These are phyloP conservation scores for Corymbia calophylla DNA, from an alignment of 441 rosid genomes.

Conservation along the genomic window DNA sequence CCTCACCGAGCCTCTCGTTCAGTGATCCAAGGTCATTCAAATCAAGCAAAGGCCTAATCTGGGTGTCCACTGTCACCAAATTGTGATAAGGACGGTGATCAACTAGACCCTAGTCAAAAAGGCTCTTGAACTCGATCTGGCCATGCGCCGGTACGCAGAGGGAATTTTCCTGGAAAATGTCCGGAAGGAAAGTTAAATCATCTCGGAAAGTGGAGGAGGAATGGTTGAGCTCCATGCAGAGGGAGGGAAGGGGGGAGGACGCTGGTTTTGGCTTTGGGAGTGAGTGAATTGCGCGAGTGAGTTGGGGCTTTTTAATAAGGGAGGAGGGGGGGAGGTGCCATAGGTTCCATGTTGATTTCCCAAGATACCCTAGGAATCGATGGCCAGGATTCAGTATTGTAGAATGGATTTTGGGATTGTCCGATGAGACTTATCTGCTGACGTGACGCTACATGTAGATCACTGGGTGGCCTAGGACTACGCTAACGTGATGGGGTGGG, in stretches of 20 bases:
- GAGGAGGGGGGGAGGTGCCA: no score
- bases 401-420: not conserved
- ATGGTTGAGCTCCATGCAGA: slow-evolving; percentile 31
- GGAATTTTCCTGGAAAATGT: slow-evolving; percentile 14
- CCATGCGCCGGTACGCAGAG: not conserved
- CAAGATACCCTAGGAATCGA: no score
- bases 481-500: no score
- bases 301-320: no score
- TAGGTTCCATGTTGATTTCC: no score
- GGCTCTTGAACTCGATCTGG: not conserved
- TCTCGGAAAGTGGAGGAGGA: slow-evolving; percentile 14
- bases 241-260: no score
- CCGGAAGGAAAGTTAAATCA: slow-evolving; percentile 29
- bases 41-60: not conserved
- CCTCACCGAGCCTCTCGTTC: no score
- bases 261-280: no score
- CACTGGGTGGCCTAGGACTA: not conserved
- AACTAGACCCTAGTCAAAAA: not conserved
- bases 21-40: not conserved
- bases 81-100: not conserved
- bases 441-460: no score
- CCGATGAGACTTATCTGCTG: no score
- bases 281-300: no score
- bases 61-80: not conserved
- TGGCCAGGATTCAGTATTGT: no score